Percentiles rank a stretch among this genome's conserved stretches.
Conservation (phyloP, 1,139 yeast species). For the Blastobotrys malaysiensis region DNA sequence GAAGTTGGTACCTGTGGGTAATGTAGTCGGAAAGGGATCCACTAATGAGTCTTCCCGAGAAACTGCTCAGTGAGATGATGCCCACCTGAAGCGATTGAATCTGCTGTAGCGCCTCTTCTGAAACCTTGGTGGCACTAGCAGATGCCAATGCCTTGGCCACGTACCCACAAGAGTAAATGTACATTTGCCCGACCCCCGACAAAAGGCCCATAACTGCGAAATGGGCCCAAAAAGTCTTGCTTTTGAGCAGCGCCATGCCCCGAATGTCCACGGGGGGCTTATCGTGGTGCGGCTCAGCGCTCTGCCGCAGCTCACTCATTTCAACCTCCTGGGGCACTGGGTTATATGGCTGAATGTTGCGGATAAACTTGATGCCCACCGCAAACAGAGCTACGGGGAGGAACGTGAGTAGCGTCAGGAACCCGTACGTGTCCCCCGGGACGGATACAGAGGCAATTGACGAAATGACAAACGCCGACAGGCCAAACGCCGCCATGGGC, state of each 20-base stretch:
- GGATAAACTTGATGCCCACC: conserved; percentile 24
- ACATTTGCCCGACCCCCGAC: conserved; percentile 75
- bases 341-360: conserved; percentile 15
- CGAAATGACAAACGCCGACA: conserved; percentile 37
- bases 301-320: conserved; percentile 5
- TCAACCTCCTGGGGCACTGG: conserved; percentile 6
- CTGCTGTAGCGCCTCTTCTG: conserved; percentile 26
- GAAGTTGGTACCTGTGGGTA: conserved; percentile 46
- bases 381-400: conserved; percentile 30
- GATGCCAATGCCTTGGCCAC: conserved; percentile 49
- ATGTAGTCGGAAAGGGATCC: conserved; percentile 65
- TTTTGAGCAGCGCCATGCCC: conserved; percentile 25
- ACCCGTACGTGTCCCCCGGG: conserved; percentile 30
- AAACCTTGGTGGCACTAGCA: conserved; percentile 9
- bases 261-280: conserved; percentile 18
- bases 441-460: conserved; percentile 28
- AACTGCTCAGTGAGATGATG: conserved; percentile 59
- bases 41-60: conserved; percentile 59
- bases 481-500: conserved; percentile 42
- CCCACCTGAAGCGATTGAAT: conserved; percentile 71
- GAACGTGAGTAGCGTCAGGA: conserved; percentile 31
- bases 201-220: conserved; percentile 51
- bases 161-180: conserved; percentile 69
- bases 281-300: conserved; percentile 6
- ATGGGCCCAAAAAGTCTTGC: conserved; percentile 35